Conservation (phyloP, 306 rosid genomes). For the Cyamopsis tetragonoloba region DNA sequence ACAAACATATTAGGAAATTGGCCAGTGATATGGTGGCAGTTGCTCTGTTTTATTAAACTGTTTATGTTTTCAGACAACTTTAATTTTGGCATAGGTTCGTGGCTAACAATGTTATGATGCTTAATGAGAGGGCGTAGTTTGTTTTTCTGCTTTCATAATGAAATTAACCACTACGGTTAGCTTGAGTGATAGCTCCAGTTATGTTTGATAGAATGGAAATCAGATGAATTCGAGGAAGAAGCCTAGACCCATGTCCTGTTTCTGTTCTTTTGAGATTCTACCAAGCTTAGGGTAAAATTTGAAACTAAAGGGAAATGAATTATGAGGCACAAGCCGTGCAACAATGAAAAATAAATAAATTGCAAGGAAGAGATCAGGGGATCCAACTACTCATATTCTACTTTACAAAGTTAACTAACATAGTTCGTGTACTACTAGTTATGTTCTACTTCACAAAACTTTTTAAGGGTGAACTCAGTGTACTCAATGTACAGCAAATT, state of each 20-base stretch:
- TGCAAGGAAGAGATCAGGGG: background rate
- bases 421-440: too few relatives aligned
- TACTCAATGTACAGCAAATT: background rate
- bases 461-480: background rate
- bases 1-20: background rate
- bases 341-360: background rate
- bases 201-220: background rate
- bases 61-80: background rate
- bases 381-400: background rate
- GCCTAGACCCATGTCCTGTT: background rate
- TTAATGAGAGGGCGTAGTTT: background rate
- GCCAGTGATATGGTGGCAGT: background rate
- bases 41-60: background rate
- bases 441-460: background rate
- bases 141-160: slow-evolving; percentile 5
- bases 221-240: background rate
- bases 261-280: background rate
- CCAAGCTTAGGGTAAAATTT: background rate
- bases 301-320: background rate
- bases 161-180: background rate
- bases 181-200: background rate
- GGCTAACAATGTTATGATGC: background rate
- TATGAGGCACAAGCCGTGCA: background rate
- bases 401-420: background rate
- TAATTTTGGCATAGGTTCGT: background rate